phyloP scores from a whole-genome alignment of 1,139 yeast species.

The Pichia sp. region DNA sequence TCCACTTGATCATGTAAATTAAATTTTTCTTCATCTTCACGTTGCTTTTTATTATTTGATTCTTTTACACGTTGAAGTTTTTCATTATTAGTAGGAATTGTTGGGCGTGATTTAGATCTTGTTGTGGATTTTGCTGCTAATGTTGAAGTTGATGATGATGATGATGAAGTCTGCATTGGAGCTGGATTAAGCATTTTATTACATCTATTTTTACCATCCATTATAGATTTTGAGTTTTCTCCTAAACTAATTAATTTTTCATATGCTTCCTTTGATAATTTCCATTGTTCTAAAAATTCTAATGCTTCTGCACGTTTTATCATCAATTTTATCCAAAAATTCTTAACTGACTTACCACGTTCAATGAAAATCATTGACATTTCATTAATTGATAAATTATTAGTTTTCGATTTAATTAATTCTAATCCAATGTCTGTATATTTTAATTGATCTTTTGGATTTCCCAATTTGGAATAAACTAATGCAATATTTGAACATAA shows the following conservation, averaged over 20 bases:
- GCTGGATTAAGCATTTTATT: slow-evolving; percentile 54
- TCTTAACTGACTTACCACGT: slow-evolving; percentile 53
- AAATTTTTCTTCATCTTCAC: slow-evolving; percentile 50
- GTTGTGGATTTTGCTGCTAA: too few species aligned
- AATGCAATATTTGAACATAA: slow-evolving; percentile 74
- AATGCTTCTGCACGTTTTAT: slow-evolving; percentile 74
- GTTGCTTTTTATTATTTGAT: slow-evolving; percentile 42
- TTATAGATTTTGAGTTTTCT: slow-evolving; percentile 50
- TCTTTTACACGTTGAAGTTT: slow-evolving; percentile 26
- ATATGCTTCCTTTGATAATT: slow-evolving; percentile 58
- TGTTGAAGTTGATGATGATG: too few species aligned
- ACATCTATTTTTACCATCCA: slow-evolving; percentile 84
- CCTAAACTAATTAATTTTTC: slow-evolving; percentile 61
- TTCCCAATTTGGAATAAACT: slow-evolving; percentile 66
- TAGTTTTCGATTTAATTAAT: slow-evolving; percentile 36
- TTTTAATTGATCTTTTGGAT: slow-evolving; percentile 54
- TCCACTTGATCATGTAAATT: slow-evolving; percentile 58
- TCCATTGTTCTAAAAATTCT: slow-evolving; percentile 69
- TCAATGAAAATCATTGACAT: slow-evolving; percentile 33
- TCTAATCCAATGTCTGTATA: slow-evolving; percentile 53
- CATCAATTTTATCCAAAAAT: slow-evolving; percentile 68
- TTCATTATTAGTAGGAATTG: slow-evolving; percentile 5
- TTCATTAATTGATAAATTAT: slow-evolving; percentile 25
- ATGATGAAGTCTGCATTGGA: too few species aligned
- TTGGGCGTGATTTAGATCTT: too few species aligned